These are phyloP conservation scores for Colletotrichum zoysiae DNA, from an alignment of 2,329 filamentous ascomycete species.

Conservation along the genomic window DNA sequence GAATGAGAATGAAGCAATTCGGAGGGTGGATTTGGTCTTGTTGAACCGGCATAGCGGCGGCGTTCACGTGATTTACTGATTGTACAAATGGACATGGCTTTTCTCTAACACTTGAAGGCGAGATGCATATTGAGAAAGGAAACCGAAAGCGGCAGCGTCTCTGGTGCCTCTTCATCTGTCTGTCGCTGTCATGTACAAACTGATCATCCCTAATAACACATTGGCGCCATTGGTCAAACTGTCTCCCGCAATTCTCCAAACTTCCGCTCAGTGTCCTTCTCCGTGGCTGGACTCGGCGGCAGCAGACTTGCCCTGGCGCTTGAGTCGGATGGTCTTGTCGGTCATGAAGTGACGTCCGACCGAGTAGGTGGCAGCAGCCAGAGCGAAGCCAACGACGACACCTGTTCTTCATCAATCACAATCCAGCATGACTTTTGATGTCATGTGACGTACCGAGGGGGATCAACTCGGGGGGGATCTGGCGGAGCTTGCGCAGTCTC, in stretches of 20 bases:
- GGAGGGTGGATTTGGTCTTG: constrained; percentile 40
- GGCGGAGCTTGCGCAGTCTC: constrained; percentile 88
- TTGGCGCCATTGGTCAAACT: constrained; percentile 32
- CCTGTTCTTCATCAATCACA: constrained; percentile 61
- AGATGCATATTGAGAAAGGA: constrained; percentile 37
- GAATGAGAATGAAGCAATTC: constrained; percentile 63
- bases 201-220: constrained; percentile 41
- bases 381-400: constrained; percentile 87
- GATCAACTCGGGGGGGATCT: constrained; percentile 92
- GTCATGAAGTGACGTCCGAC: constrained; percentile 83
- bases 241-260: constrained; percentile 32
- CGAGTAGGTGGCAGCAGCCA: constrained; percentile 86
- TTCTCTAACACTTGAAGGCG: constrained; percentile 15
- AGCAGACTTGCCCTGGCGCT: constrained; percentile 69
- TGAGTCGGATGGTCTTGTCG: constrained; percentile 93
- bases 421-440: constrained; percentile 29
- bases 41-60: constrained; percentile 59
- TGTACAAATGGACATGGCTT: constrained; percentile 28
- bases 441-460: constrained; percentile 80
- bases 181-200: constrained; percentile 43
- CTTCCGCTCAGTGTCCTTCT: constrained; percentile 49
- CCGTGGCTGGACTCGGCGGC: constrained; percentile 53
- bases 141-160: constrained; percentile 38
- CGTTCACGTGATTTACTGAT: constrained; percentile 51
- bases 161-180: constrained; percentile 40